A percentile compares a stretch with the other conserved stretches of the same genome.
phyloP scores from a whole-genome alignment of 805 yeast species.

The Pichia phayaonensis region DNA sequence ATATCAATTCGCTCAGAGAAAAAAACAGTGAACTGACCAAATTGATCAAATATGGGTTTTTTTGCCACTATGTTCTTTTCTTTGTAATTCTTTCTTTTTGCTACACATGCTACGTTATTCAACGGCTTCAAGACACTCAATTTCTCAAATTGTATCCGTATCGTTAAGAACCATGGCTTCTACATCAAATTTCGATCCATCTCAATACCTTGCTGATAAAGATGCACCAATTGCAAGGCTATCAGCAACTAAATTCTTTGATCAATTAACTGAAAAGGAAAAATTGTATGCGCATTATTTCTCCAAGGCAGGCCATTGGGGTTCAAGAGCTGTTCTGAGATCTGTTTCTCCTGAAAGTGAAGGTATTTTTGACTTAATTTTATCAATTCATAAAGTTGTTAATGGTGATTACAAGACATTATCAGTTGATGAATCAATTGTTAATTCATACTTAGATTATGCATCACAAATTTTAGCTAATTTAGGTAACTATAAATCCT shows the following conservation, averaged over 20 bases:
- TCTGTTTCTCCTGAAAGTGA: conserved; percentile 83
- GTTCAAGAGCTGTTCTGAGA: conserved; percentile 70
- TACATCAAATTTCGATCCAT: conserved; percentile 10
- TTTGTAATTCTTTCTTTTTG: neutral
- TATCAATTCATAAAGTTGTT: conserved; percentile 46
- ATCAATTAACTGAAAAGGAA: conserved; percentile 49
- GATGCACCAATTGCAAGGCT: conserved; percentile 66
- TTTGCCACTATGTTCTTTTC: neutral
- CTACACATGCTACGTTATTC: neutral
- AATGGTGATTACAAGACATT: conserved; percentile 40
- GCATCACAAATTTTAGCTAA: conserved; percentile 70
- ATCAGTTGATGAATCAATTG: conserved; percentile 27
- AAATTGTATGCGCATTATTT: conserved; percentile 77
- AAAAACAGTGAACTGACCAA: neutral
- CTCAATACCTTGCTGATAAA: conserved; percentile 42
- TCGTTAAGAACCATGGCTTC: conserved; percentile 2
- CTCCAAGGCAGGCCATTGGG: conserved; percentile 77
- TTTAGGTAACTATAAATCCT: conserved; percentile 75
- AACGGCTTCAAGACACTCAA: neutral
- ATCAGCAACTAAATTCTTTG: conserved; percentile 62
- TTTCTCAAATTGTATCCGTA: neutral
- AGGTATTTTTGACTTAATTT: conserved; percentile 59
- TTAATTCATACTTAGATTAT: conserved; percentile 53
- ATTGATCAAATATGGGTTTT: neutral
- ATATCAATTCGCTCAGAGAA: neutral